Conservation (phyloP, 2,329 filamentous ascomycete genomes). For the Penicillium glabrum region DNA sequence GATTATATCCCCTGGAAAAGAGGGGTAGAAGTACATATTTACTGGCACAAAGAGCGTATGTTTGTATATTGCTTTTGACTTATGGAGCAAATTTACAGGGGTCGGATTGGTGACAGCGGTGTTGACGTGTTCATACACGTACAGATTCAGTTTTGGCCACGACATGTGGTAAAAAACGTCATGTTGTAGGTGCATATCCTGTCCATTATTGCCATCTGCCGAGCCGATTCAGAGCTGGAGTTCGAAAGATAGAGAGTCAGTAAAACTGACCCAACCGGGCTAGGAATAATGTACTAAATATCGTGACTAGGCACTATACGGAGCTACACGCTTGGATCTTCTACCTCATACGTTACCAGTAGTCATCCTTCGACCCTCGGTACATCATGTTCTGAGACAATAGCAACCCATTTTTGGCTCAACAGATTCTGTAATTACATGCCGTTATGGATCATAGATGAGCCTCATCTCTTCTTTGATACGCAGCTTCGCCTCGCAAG, state of each 20-base stretch:
- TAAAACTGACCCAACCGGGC: too few species aligned
- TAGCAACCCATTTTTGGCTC: background rate
- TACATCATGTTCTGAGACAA: too few species aligned
- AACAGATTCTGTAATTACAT: background rate
- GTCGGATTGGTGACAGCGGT: background rate
- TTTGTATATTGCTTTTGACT: background rate
- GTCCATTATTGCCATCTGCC: too few species aligned
- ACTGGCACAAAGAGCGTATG: background rate
- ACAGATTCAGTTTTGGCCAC: background rate
- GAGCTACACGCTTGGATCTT: too few species aligned
- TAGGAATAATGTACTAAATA: too few species aligned
- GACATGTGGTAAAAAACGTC: too few species aligned
- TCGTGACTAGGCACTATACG: too few species aligned
- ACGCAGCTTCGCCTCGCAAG: constrained; percentile 57
- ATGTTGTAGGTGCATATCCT: too few species aligned
- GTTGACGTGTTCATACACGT: background rate
- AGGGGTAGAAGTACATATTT: background rate
- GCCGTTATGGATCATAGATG: background rate
- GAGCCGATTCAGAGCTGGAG: too few species aligned
- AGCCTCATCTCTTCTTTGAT: constrained; percentile 37
- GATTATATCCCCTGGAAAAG: background rate
- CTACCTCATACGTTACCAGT: too few species aligned
- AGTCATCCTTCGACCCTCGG: too few species aligned
- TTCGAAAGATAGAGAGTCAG: too few species aligned
- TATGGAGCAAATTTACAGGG: background rate